Percentiles rank a stretch among this genome's conserved stretches.
phyloP scores from a whole-genome alignment of 2,329 filamentous ascomycete genomes.

The Trichoderma sp. region DNA sequence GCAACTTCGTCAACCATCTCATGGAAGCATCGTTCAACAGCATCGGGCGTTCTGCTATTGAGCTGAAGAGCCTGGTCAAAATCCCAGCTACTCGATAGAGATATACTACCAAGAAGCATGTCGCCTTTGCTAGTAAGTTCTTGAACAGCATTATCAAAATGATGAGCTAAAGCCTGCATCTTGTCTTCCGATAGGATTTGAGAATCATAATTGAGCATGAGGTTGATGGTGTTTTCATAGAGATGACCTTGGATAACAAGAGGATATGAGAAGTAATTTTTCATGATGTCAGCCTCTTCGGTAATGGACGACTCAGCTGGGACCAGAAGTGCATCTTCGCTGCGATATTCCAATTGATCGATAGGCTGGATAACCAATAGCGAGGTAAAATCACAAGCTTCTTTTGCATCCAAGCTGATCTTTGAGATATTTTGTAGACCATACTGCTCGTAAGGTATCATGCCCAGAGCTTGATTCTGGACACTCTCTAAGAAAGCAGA shows the following conservation, averaged over 20 bases:
- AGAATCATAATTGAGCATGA: constrained; percentile 7
- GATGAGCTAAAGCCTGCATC: constrained; percentile 2
- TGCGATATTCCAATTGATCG: neutral
- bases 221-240: neutral
- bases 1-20: constrained; percentile 8
- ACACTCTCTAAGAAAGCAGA: constrained; percentile 23
- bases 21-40: constrained; percentile 11
- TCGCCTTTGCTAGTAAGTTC: neutral
- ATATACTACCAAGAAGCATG: neutral
- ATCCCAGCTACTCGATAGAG: constrained; percentile 1
- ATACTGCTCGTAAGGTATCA: constrained; percentile 24
- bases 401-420: constrained; percentile 21
- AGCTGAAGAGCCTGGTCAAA: neutral
- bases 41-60: neutral
- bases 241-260: constrained; percentile 13
- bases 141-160: constrained; percentile 11
- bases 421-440: constrained; percentile 26
- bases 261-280: constrained; percentile 18
- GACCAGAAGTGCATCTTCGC: neutral
- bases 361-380: constrained; percentile 30
- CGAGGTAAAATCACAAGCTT: constrained; percentile 30
- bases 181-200: neutral
- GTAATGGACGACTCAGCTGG: neutral
- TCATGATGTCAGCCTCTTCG: neutral
- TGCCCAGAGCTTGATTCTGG: neutral